A percentile compares a stretch with the other conserved stretches of the same genome.
Evolutionary conservation across 2,329 filamentous ascomycete genomes (phyloP).

Genomic region (Ophiostoma triangulosporum): DNA sequence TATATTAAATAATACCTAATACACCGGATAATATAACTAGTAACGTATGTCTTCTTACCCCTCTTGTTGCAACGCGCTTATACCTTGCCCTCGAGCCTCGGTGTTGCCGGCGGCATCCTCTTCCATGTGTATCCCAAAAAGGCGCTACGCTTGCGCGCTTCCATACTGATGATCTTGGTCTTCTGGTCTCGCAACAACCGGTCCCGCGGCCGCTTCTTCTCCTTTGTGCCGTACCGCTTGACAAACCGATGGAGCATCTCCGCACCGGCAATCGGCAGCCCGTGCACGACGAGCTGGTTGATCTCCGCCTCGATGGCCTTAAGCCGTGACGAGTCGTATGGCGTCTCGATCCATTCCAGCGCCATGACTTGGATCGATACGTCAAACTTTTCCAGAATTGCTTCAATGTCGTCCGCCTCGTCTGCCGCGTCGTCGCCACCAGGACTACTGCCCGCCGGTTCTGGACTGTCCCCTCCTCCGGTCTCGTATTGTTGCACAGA

Average conservation of each 20-base stretch:
- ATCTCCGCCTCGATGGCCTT: slow-evolving; percentile 36
- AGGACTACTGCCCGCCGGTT: background rate
- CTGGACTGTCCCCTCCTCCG: background rate
- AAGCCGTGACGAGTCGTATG: slow-evolving; percentile 35
- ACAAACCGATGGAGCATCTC: slow-evolving; percentile 37
- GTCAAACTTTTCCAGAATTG: background rate
- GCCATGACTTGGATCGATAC: slow-evolving; percentile 27
- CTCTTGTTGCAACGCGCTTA: background rate
- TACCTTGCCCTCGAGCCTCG: background rate
- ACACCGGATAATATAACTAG: background rate
- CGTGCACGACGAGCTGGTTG: slow-evolving; percentile 21
- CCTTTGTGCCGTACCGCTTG: slow-evolving; percentile 41
- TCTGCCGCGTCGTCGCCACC: background rate
- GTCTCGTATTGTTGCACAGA: background rate
- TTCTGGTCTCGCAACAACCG: slow-evolving; percentile 63
- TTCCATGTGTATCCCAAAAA: slow-evolving; percentile 88
- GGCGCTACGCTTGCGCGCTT: slow-evolving; percentile 66
- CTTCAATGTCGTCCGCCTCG: background rate
- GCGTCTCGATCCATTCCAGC: slow-evolving; percentile 30
- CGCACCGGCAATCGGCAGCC: slow-evolving; percentile 24
- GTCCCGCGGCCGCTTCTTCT: slow-evolving; percentile 72
- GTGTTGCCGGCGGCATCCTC: slow-evolving; percentile 19
- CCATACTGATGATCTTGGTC: slow-evolving; percentile 55
- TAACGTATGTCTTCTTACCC: background rate
- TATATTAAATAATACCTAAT: background rate